Base-by-base conservation (phyloP, 176 grass and related monocot species). In the Carex pumila region DNA sequence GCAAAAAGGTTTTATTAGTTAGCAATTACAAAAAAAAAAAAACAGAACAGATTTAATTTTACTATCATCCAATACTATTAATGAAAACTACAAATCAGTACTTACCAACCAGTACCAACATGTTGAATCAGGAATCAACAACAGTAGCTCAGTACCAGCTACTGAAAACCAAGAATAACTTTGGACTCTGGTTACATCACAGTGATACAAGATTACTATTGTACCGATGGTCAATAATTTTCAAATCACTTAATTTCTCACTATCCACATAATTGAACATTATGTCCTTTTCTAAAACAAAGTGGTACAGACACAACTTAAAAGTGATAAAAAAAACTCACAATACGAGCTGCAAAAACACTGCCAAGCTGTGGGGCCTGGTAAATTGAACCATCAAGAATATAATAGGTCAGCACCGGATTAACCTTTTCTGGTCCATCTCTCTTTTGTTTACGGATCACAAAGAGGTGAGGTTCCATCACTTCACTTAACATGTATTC, bases 301-400 rank as follows among this genome's bases (percentile, higher is more conserved):
- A 54, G 5, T 54, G 18, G 21, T 7, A 31, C 71, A 0, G 2
- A 17, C 17, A 66, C 7, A 59, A 57, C 17, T 81, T 57, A 52
- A 69, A 29, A 25, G 64, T 31, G 11, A 50, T 50, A 2, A 9
- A 61, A 84, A 57, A 5, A 85, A 15, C 84, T 90, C 87, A 98
- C 96, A 5, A 98, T 95, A 81, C 93, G 96, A 65, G 96, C 87
- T 2, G 96, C 93, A 76, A 98, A 98, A 71, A 98, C 92, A 79
- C 84, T 95, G 84, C 92, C 86, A 41, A 98, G 96, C 91, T 89
- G 96, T n/a, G 96, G 96, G 61, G 96, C 86, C 93, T 98, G 96
- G 86, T 98, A 98, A 90, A 95, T 95, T 62, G 93, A 98, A 0
- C 96, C 96, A 15, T 98, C 96, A 5, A 98, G 93, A 86, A 98